These are phyloP conservation scores for Penicillium hesseltinei DNA, from an alignment of 2,329 filamentous ascomycete genomes.

Conservation along the genomic window DNA sequence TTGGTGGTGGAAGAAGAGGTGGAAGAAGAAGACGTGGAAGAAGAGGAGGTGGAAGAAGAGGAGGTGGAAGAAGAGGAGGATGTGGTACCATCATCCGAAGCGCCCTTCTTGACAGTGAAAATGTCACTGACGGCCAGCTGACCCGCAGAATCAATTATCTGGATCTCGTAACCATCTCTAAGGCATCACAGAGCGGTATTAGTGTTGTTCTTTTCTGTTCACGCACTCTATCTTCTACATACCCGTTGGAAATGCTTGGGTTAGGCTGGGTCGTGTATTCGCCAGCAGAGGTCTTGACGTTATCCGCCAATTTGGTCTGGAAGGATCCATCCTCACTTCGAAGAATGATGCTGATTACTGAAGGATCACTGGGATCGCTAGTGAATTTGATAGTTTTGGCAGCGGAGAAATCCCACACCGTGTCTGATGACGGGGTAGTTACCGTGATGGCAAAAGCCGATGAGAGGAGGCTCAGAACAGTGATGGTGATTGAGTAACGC, in stretches of 20 bases:
- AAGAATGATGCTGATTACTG: constrained; percentile 12
- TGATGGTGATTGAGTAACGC: constrained; percentile 6
- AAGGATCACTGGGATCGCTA: constrained; percentile 5
- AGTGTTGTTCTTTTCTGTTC: not conserved
- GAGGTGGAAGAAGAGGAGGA: constrained; percentile 3
- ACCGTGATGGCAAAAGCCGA: constrained; percentile 10
- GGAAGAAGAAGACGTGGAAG: not conserved
- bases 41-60: not conserved
- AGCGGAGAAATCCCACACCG: constrained; percentile 11
- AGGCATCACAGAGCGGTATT: not conserved
- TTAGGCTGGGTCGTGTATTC: constrained; percentile 15
- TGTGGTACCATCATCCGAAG: constrained; percentile 7
- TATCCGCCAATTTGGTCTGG: constrained; percentile 15
- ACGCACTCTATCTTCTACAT: not conserved
- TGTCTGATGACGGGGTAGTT: constrained; percentile 5
- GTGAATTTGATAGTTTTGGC: constrained; percentile 12
- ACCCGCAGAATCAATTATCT: constrained; percentile 12
- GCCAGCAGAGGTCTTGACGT: constrained; percentile 11
- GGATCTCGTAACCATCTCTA: constrained; percentile 11
- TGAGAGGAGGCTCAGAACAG: constrained; percentile 3
- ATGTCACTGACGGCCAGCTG: constrained; percentile 11
- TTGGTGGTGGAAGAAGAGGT: not conserved
- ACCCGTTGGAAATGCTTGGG: constrained; percentile 14
- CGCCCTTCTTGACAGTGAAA: constrained; percentile 10
- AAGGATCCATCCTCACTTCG: constrained; percentile 12